phyloP scores from a whole-genome alignment of 1,284 basidiomycete species.

The Hemileia vastatrix region DNA sequence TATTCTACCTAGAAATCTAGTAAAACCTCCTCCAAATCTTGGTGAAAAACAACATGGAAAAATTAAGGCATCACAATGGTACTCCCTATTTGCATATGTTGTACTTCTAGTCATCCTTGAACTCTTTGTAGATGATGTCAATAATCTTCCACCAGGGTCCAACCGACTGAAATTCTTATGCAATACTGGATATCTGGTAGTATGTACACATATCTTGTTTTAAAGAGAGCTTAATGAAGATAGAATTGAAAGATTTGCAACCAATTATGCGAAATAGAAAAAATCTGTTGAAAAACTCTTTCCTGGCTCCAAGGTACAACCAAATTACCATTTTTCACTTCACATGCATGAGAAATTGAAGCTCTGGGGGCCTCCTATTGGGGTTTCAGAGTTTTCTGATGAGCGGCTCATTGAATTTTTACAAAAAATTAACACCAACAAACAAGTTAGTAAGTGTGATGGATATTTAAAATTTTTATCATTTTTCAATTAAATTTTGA shows the following conservation, averaged over 20 bases:
- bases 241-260: neutral
- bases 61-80: slow-evolving; percentile 16
- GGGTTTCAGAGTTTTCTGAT: slow-evolving; percentile 6
- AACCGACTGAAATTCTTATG: neutral
- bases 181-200: slow-evolving; percentile 2
- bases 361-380: slow-evolving; percentile 4
- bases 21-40: slow-evolving; percentile 10
- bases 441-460: slow-evolving; percentile 5
- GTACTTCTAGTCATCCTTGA: neutral
- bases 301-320: neutral
- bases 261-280: neutral
- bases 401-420: slow-evolving; percentile 11
- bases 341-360: slow-evolving; percentile 4
- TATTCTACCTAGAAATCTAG: too few species aligned
- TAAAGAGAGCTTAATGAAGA: neutral
- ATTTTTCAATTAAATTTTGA: too few species aligned
- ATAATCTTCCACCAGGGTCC: neutral
- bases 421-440: slow-evolving; percentile 16
- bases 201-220: slow-evolving; percentile 5
- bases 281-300: neutral
- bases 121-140: slow-evolving; percentile 3
- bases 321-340: slow-evolving; percentile 9
- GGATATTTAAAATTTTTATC: neutral
- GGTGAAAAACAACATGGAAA: neutral
- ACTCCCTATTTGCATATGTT: neutral